Evolutionary conservation across 352 stramenopile genomes (phyloP).

Genomic region (Phytophthora europaea): DNA sequence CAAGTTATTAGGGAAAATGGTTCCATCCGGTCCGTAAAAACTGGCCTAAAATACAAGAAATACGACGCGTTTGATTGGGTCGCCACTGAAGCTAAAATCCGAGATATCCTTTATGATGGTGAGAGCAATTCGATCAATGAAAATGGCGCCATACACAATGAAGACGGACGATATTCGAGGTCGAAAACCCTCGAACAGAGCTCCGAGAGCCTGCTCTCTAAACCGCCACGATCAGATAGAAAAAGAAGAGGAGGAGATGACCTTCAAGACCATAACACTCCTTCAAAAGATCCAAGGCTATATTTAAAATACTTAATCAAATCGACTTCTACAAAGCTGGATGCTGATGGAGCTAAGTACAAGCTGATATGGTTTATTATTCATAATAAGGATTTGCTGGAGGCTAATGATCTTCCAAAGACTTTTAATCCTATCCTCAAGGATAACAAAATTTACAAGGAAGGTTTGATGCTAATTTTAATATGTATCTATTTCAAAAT

Average conservation of each 20-base stretch:
- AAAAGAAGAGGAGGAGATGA: not conserved
- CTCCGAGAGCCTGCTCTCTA: too few relatives aligned
- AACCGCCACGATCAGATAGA: not conserved
- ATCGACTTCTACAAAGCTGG: not conserved
- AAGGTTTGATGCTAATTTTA: not conserved
- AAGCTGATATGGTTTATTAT: not conserved
- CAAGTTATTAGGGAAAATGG: slow-evolving; percentile 6
- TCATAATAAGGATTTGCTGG: not conserved
- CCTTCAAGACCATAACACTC: not conserved
- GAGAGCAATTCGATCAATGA: slow-evolving; percentile 19
- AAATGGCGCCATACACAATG: not conserved
- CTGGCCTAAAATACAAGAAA: slow-evolving; percentile 1
- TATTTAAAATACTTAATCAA: not conserved
- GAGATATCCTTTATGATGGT: slow-evolving; percentile 7
- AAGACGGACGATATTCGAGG: too few relatives aligned
- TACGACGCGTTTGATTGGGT: slow-evolving; percentile 14
- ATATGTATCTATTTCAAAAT: not conserved
- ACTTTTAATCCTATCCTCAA: not conserved
- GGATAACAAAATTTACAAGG: not conserved
- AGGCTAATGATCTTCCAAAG: not conserved
- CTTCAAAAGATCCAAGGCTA: not conserved
- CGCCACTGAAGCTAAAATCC: slow-evolving; percentile 4
- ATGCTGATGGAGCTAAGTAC: not conserved
- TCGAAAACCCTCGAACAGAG: too few relatives aligned
- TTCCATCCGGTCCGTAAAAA: not conserved